These are phyloP conservation scores for Aleurites moluccanus DNA, from an alignment of 441 rosid species.

Conservation along the genomic window DNA sequence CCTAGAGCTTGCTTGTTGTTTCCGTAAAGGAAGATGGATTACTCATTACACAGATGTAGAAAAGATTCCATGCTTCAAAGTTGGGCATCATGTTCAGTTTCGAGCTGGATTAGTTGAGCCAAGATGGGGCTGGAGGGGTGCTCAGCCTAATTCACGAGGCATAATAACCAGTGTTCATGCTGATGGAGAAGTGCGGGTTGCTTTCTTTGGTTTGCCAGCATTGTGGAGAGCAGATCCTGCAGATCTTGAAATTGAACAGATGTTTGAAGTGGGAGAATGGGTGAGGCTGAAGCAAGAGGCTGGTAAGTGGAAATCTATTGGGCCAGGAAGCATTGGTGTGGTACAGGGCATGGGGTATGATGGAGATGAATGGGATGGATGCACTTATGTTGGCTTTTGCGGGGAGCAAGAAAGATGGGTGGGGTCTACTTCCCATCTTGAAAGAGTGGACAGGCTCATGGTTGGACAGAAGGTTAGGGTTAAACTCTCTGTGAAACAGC, in stretches of 20 bases:
- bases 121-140: slow-evolving; percentile 99
- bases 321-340: slow-evolving; percentile 80
- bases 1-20: slow-evolving; percentile 93
- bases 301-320: slow-evolving; percentile 71
- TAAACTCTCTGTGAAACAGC: slow-evolving; percentile 79
- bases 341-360: slow-evolving; percentile 90
- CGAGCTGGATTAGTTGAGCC: slow-evolving; percentile 78
- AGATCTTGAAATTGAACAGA: slow-evolving; percentile 74
- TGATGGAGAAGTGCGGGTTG: slow-evolving; percentile 91
- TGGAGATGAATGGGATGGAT: slow-evolving; percentile 87
- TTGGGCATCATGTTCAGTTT: slow-evolving; percentile 89
- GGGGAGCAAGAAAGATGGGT: slow-evolving; percentile 97
- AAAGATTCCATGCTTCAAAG: slow-evolving; percentile 74
- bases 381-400: slow-evolving; percentile 73
- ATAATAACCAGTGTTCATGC: slow-evolving; percentile 83
- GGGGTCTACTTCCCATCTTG: slow-evolving; percentile 69
- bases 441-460: slow-evolving; percentile 57
- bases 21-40: slow-evolving; percentile 80
- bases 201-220: slow-evolving; percentile 78
- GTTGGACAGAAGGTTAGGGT: slow-evolving; percentile 85
- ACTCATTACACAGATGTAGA: slow-evolving; percentile 90
- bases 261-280: slow-evolving; percentile 97
- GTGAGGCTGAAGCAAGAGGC: slow-evolving; percentile 65
- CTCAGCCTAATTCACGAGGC: slow-evolving; percentile 71
- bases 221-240: slow-evolving; percentile 98